phyloP scores from a whole-genome alignment of 2,329 filamentous ascomycete genomes.

The Knoxdaviesia capensis region DNA sequence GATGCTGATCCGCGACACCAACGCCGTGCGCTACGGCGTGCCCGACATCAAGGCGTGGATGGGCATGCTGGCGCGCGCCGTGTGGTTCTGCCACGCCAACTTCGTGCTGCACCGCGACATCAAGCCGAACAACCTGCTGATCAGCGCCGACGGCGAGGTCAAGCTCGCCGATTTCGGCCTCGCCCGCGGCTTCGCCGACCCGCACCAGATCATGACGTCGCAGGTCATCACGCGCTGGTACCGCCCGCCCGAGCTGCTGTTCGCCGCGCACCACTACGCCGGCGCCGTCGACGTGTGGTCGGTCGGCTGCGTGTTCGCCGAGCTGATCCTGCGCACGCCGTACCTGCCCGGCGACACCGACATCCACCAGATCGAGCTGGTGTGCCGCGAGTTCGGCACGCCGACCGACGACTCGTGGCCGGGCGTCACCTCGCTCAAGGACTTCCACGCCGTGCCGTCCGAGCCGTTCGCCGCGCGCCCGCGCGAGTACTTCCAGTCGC shows the following conservation, averaged over 20 bases:
- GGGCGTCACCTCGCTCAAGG: slow-evolving; percentile 60
- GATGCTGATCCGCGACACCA: slow-evolving; percentile 75
- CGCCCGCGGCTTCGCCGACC: slow-evolving; percentile 74
- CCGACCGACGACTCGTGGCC: slow-evolving; percentile 93
- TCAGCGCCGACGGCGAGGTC: slow-evolving; percentile 79
- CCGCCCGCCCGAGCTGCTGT: slow-evolving; percentile 80
- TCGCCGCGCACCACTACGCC: slow-evolving; percentile 73
- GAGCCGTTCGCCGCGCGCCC: slow-evolving; percentile 39
- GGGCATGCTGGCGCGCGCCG: slow-evolving; percentile 80
- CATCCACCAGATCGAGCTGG: slow-evolving; percentile 66
- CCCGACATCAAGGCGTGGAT: slow-evolving; percentile 97
- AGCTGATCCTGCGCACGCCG: slow-evolving; percentile 67
- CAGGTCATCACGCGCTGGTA: slow-evolving; percentile 98
- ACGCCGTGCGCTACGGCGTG: slow-evolving; percentile 58
- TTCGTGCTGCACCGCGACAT: slow-evolving; percentile 92
- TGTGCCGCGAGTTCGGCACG: slow-evolving; percentile 70
- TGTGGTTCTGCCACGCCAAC: slow-evolving; percentile 95
- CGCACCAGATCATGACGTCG: slow-evolving; percentile 71
- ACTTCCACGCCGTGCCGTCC: slow-evolving; percentile 50
- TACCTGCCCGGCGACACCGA: slow-evolving; percentile 73
- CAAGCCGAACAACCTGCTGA: slow-evolving; percentile 95
- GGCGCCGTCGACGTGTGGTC: slow-evolving; percentile 91
- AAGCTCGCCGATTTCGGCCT: slow-evolving; percentile 97
- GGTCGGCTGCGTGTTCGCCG: slow-evolving; percentile 87
- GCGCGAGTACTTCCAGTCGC: slow-evolving; percentile 50